Evolutionary conservation across 2,329 filamentous ascomycete species (phyloP).

Genomic region (Zasmidium angulare): DNA sequence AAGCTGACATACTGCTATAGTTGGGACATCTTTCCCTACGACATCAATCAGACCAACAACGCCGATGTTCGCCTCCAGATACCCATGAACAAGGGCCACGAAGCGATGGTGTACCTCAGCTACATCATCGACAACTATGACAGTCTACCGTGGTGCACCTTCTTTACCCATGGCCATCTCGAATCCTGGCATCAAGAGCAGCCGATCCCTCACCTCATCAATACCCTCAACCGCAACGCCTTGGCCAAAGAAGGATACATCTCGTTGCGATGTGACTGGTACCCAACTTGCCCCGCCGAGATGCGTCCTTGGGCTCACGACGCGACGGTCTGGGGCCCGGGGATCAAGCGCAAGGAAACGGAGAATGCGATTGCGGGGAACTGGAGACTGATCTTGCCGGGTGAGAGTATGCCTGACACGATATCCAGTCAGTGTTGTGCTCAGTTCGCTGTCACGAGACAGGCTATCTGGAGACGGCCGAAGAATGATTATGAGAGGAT

Average conservation of each 20-base stretch:
- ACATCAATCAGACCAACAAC: slow-evolving; percentile 36
- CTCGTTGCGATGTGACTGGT: slow-evolving; percentile 28
- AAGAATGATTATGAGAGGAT: slow-evolving; percentile 38
- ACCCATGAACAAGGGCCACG: slow-evolving; percentile 46
- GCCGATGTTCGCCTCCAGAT: slow-evolving; percentile 39
- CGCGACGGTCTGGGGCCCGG: slow-evolving; percentile 27
- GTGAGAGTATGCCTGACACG: slow-evolving; percentile 40
- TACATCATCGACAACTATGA: slow-evolving; percentile 50
- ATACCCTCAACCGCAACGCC: slow-evolving; percentile 21
- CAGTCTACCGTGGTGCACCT: slow-evolving; percentile 27
- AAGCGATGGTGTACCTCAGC: slow-evolving; percentile 49
- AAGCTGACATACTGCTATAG: slow-evolving; percentile 5
- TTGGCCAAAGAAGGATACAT: slow-evolving; percentile 28
- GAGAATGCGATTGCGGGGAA: slow-evolving; percentile 18
- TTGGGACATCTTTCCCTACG: slow-evolving; percentile 35
- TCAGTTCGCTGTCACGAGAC: slow-evolving; percentile 37
- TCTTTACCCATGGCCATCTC: slow-evolving; percentile 31
- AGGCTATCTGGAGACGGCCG: slow-evolving; percentile 29
- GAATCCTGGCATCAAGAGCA: slow-evolving; percentile 30
- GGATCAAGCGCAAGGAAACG: slow-evolving; percentile 23
- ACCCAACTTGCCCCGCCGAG: slow-evolving; percentile 28
- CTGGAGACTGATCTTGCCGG: slow-evolving; percentile 17
- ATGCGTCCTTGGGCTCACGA: slow-evolving; percentile 23
- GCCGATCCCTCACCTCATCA: slow-evolving; percentile 24
- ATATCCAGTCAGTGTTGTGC: slow-evolving; percentile 28